phyloP scores from a whole-genome alignment of 2,329 filamentous ascomycete species.

The Pseudomassariella vexata region DNA sequence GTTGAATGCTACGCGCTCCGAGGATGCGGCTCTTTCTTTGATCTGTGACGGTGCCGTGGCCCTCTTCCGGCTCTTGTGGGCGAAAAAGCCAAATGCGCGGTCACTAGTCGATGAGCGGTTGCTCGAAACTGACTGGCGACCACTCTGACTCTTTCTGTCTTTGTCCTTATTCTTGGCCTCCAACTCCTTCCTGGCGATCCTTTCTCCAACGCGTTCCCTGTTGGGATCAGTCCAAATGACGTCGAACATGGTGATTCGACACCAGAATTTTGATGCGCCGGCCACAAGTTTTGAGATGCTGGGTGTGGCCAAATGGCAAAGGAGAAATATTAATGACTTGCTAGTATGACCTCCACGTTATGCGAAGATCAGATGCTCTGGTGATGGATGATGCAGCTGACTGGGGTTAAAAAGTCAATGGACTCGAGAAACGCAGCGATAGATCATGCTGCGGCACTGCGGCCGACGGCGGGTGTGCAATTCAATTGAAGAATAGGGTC shows the following conservation, averaged over 20 bases:
- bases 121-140: slow-evolving; percentile 32
- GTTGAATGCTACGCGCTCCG: slow-evolving; percentile 5
- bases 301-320: too few relatives aligned
- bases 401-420: neutral
- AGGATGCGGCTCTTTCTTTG: slow-evolving; percentile 7
- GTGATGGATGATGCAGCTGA: too few relatives aligned
- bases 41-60: slow-evolving; percentile 14
- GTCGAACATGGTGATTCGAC: slow-evolving; percentile 45
- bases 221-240: slow-evolving; percentile 53
- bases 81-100: slow-evolving; percentile 37
- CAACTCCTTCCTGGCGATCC: slow-evolving; percentile 41
- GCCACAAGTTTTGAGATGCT: too few relatives aligned
- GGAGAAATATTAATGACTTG: too few relatives aligned
- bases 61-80: slow-evolving; percentile 31
- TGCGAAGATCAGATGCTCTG: neutral
- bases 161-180: slow-evolving; percentile 27
- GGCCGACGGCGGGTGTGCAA: neutral
- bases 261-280: too few relatives aligned
- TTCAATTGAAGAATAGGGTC: too few relatives aligned
- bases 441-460: slow-evolving; percentile 2
- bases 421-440: neutral
- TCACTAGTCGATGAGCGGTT: slow-evolving; percentile 36
- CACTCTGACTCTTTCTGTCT: slow-evolving; percentile 21
- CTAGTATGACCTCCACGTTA: too few relatives aligned
- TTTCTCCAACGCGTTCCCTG: slow-evolving; percentile 46